These are phyloP conservation scores for Herpotrichia juniperi DNA, from an alignment of 2,329 filamentous ascomycete genomes.

Conservation along the genomic window DNA sequence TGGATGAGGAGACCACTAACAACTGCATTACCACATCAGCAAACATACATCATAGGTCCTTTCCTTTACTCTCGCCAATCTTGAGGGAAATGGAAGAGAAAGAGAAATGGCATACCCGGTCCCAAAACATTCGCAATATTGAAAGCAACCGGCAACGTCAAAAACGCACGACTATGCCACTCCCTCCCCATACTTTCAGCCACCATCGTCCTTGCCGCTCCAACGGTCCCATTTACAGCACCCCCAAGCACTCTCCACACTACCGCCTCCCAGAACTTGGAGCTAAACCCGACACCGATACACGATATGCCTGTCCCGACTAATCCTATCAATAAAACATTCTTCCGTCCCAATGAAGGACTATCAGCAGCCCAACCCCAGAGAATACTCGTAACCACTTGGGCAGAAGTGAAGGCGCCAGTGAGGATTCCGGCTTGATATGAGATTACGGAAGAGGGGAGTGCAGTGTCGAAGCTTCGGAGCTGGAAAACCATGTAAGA, in stretches of 20 bases:
- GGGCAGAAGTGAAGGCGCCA: conserved; percentile 50
- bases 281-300: conserved; percentile 48
- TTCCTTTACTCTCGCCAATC: not conserved
- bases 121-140: conserved; percentile 50
- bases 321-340: conserved; percentile 47
- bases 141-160: conserved; percentile 48
- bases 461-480: conserved; percentile 46
- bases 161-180: conserved; percentile 49
- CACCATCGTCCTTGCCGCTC: conserved; percentile 50
- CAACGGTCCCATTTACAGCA: conserved; percentile 50
- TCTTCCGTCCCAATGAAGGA: conserved; percentile 53
- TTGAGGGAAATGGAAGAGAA: no score
- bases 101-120: conserved; percentile 27
- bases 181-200: conserved; percentile 47
- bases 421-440: conserved; percentile 50
- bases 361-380: conserved; percentile 50
- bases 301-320: conserved; percentile 47
- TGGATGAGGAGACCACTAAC: conserved; percentile 61
- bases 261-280: conserved; percentile 48
- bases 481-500: conserved; percentile 54
- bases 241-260: conserved; percentile 48
- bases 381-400: conserved; percentile 50
- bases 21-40: conserved; percentile 1
- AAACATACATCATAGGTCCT: not conserved
- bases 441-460: conserved; percentile 55